These are phyloP conservation scores for Cutaneotrichosporon sp. DNA, from an alignment of 1,284 basidiomycete genomes.

Conservation along the genomic window DNA sequence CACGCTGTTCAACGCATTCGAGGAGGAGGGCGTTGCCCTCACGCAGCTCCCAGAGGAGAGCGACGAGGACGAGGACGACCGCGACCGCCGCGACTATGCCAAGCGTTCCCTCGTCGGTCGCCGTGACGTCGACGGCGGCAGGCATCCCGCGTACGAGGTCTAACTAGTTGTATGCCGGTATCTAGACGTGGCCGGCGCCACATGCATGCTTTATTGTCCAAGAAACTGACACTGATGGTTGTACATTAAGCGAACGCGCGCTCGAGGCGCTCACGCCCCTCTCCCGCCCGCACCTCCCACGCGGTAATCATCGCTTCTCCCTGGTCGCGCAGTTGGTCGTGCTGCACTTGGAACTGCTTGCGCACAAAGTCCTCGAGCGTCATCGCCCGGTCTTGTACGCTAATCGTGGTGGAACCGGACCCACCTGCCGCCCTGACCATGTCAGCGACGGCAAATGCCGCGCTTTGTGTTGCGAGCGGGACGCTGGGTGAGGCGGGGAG, in stretches of 20 bases:
- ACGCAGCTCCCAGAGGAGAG: slow-evolving; percentile 51
- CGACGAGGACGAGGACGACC: slow-evolving; percentile 40
- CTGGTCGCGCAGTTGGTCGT: slow-evolving; percentile 16
- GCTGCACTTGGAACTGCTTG: slow-evolving; percentile 14
- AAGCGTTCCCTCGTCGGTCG: slow-evolving; percentile 19
- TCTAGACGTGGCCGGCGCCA: slow-evolving; percentile 12
- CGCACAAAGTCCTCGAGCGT: slow-evolving; percentile 28
- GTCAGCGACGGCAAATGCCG: slow-evolving; percentile 16
- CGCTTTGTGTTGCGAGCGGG: slow-evolving; percentile 7
- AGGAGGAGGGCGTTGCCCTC: slow-evolving; percentile 51
- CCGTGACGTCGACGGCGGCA: slow-evolving; percentile 34
- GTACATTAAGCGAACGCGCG: neutral
- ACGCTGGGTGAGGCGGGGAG: slow-evolving; percentile 26
- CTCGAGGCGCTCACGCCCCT: slow-evolving; percentile 12
- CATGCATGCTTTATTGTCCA: slow-evolving; percentile 13
- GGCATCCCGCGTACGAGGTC: slow-evolving; percentile 41
- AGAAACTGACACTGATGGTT: neutral
- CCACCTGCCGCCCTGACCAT: slow-evolving; percentile 13
- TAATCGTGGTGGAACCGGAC: slow-evolving; percentile 1
- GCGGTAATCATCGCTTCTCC: slow-evolving; percentile 65
- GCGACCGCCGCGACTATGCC: slow-evolving; percentile 13
- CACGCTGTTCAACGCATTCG: slow-evolving; percentile 51
- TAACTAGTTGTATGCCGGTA: slow-evolving; percentile 9
- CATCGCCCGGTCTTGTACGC: slow-evolving; percentile 16
- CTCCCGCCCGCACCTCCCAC: slow-evolving; percentile 56